These are phyloP conservation scores for Sporisorium iseilematis-ciliati DNA, from an alignment of 1,284 basidiomycete genomes.

Conservation along the genomic window DNA sequence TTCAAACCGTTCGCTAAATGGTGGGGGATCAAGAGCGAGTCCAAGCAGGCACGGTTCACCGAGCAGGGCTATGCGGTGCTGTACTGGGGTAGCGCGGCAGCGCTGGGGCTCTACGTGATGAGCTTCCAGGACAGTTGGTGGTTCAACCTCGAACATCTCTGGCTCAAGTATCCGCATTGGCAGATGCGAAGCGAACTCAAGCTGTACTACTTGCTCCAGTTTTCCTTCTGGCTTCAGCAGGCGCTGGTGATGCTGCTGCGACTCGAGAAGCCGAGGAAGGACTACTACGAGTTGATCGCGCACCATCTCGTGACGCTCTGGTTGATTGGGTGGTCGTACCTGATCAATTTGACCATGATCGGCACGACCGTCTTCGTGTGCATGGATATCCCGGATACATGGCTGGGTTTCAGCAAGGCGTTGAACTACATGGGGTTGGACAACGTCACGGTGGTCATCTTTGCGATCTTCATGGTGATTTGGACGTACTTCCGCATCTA, in stretches of 20 bases:
- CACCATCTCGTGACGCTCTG: constrained; percentile 93
- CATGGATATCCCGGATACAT: constrained; percentile 95
- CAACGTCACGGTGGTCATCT: constrained; percentile 52
- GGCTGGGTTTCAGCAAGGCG: constrained; percentile 74
- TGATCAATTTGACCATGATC: constrained; percentile 78
- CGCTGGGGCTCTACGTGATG: constrained; percentile 78
- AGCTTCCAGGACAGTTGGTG: constrained; percentile 85
- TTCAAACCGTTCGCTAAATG: constrained; percentile 78
- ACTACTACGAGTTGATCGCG: constrained; percentile 85
- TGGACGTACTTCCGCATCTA: constrained; percentile 90
- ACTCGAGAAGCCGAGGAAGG: constrained; percentile 93
- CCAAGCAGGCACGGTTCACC: constrained; percentile 63
- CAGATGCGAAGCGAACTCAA: constrained; percentile 88
- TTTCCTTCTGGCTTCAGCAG: constrained; percentile 94
- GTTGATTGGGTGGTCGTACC: constrained; percentile 80
- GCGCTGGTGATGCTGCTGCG: constrained; percentile 85
- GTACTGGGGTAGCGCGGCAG: constrained; percentile 65
- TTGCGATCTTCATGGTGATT: constrained; percentile 63
- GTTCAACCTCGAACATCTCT: constrained; percentile 74
- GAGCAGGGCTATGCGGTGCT: constrained; percentile 67
- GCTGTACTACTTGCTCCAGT: constrained; percentile 83
- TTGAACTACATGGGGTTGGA: constrained; percentile 67
- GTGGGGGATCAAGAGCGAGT: constrained; percentile 66
- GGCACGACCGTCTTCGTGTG: constrained; percentile 93
- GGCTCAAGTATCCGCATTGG: constrained; percentile 70